Evolutionary conservation across 306 rosid genomes (phyloP).

Genomic region (Vigna mungo): DNA sequence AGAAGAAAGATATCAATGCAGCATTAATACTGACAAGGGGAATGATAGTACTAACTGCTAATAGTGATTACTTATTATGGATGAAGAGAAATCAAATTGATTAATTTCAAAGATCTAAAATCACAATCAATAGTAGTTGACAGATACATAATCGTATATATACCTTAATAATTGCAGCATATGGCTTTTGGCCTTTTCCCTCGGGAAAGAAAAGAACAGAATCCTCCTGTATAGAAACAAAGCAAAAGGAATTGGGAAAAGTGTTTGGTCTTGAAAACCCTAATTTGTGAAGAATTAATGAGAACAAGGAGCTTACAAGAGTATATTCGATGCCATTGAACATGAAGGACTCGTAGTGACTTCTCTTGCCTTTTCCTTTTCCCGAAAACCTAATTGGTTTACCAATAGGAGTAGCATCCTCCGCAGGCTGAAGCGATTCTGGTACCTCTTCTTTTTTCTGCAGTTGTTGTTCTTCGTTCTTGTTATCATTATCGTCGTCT

Average conservation of each 20-base stretch:
- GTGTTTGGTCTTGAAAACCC: background rate
- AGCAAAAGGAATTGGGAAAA: background rate
- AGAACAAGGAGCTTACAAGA: constrained; percentile 55
- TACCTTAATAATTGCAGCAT: constrained; percentile 93
- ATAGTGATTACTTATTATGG: background rate
- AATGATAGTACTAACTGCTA: background rate
- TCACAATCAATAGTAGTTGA: background rate
- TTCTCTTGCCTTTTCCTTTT: constrained; percentile 71
- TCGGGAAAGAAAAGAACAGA: constrained; percentile 85
- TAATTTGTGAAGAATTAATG: background rate
- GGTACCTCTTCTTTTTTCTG: background rate
- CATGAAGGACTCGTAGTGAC: constrained; percentile 69
- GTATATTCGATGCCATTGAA: constrained; percentile 75
- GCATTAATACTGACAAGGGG: background rate
- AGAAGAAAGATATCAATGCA: constrained; percentile 11
- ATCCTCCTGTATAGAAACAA: constrained; percentile 69
- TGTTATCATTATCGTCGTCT: constrained; percentile 59
- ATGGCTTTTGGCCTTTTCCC: constrained; percentile 73
- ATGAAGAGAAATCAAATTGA: background rate
- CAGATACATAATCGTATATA: constrained; percentile 34
- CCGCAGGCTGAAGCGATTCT: constrained; percentile 26
- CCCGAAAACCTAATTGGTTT: constrained; percentile 69
- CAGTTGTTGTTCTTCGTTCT: background rate
- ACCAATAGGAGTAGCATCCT: constrained; percentile 83
- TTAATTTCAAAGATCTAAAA: background rate